Evolutionary conservation across 176 grass and related monocot species (phyloP).

Genomic region (Cenchrus purpureus): DNA sequence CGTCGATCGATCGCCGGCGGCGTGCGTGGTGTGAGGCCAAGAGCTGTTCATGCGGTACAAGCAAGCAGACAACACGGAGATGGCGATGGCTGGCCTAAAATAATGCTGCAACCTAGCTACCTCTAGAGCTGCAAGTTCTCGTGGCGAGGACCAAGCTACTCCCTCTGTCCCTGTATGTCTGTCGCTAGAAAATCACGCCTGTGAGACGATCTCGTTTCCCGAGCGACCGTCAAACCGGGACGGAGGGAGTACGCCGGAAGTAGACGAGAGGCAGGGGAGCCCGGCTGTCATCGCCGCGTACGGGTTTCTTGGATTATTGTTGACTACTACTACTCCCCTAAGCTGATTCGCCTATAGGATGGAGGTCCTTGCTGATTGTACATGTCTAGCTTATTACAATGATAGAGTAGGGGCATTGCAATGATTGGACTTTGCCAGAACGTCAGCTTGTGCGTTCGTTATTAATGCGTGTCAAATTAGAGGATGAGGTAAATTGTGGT

Average conservation of each 20-base stretch:
- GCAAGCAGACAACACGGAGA: neutral
- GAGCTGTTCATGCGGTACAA: constrained; percentile 1
- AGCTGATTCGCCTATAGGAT: neutral
- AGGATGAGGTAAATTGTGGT: neutral
- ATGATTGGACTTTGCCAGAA: constrained; percentile 9
- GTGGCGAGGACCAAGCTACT: constrained; percentile 27
- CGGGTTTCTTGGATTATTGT: neutral
- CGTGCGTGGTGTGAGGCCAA: neutral
- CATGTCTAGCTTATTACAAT: too few relatives aligned
- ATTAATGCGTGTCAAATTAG: neutral
- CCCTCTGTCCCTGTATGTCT: too few relatives aligned
- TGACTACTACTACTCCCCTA: too few relatives aligned
- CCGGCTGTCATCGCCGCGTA: constrained; percentile 44
- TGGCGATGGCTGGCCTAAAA: constrained; percentile 23
- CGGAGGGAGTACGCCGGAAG: neutral
- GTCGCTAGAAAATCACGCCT: too few relatives aligned
- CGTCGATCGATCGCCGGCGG: neutral
- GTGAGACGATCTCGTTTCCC: too few relatives aligned
- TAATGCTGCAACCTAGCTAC: neutral
- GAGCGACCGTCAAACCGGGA: too few relatives aligned
- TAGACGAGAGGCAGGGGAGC: neutral
- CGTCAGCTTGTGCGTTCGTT: neutral
- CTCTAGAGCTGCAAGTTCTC: neutral
- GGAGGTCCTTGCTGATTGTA: neutral
- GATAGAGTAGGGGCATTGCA: neutral